Evolutionary conservation across 1,284 basidiomycete species (phyloP).

Genomic region (Acaromyces ingoldii): DNA sequence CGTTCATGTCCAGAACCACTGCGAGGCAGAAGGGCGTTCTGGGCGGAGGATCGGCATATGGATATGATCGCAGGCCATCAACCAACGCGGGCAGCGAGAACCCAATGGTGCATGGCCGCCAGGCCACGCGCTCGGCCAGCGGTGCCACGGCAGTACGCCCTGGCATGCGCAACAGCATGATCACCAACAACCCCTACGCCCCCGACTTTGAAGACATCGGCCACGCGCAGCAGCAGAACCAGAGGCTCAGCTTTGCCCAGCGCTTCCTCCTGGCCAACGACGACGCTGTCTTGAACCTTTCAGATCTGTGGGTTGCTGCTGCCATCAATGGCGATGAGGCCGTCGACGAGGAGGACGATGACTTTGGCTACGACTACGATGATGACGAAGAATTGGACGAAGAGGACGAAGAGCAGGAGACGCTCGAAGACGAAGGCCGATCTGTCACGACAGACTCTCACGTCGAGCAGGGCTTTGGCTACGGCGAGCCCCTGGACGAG

Average conservation of each 20-base stretch:
- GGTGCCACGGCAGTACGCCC: background rate
- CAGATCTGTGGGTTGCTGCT: slow-evolving; percentile 86
- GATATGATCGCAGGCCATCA: slow-evolving; percentile 27
- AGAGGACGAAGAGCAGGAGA: slow-evolving; percentile 13
- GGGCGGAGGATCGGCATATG: slow-evolving; percentile 37
- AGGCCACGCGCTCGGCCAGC: background rate
- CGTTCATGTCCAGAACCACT: slow-evolving; percentile 32
- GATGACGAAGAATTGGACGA: slow-evolving; percentile 11
- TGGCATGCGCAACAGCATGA: slow-evolving; percentile 1
- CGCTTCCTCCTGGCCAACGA: slow-evolving; percentile 65
- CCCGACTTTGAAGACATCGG: slow-evolving; percentile 44
- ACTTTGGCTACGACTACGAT: slow-evolving; percentile 61
- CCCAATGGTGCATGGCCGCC: background rate
- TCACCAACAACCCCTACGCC: slow-evolving; percentile 22
- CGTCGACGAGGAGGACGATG: slow-evolving; percentile 36
- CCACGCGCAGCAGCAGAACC: background rate
- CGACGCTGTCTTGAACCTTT: slow-evolving; percentile 78
- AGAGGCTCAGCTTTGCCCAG: slow-evolving; percentile 64
- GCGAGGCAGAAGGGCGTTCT: slow-evolving; percentile 32
- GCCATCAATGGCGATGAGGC: slow-evolving; percentile 78
- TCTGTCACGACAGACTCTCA: background rate
- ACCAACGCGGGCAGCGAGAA: slow-evolving; percentile 12
- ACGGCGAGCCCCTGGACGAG: slow-evolving; percentile 10
- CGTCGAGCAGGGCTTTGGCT: background rate
- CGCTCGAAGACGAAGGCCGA: background rate